Percentiles rank a stretch among this genome's conserved stretches.
phyloP scores from a whole-genome alignment of 805 yeast species.

The Kazachstania taianensis region DNA sequence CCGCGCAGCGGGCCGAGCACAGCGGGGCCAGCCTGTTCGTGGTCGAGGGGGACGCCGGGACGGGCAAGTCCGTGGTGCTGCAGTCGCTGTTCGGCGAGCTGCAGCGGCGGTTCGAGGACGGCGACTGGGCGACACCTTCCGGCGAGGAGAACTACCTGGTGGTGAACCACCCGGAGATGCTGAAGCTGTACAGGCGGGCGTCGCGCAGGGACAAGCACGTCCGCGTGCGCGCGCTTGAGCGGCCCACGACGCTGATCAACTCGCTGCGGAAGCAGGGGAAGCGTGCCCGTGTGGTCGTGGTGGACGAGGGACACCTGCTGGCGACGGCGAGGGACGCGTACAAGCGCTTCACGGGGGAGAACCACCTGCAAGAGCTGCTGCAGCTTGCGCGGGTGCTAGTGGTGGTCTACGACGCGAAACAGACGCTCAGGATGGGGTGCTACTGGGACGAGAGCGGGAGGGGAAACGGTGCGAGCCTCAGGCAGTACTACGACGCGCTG shows the following conservation, averaged over 20 bases:
- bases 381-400: conserved; percentile 31
- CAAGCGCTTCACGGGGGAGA: conserved; percentile 36
- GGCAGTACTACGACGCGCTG: conserved; percentile 13
- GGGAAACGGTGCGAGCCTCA: conserved; percentile 31
- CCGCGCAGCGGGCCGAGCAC: conserved; percentile 9
- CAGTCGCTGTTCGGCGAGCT: conserved; percentile 36
- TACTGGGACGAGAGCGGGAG: conserved; percentile 31
- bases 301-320: conserved; percentile 39
- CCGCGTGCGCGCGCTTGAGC: conserved; percentile 31
- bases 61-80: conserved; percentile 37
- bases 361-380: conserved; percentile 35
- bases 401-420: conserved; percentile 38
- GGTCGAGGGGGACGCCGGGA: conserved; percentile 41
- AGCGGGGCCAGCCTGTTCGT: conserved; percentile 30
- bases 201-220: conserved; percentile 31
- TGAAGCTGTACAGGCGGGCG: conserved; percentile 34
- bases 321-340: conserved; percentile 37
- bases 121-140: conserved; percentile 6
- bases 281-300: conserved; percentile 31
- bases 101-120: conserved; percentile 17
- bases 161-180: conserved; percentile 41
- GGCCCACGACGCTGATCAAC: conserved; percentile 38
- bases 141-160: conserved; percentile 32
- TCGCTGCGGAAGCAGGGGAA: conserved; percentile 21
- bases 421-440: conserved; percentile 37